Evolutionary conservation across 1,284 basidiomycete species (phyloP).

Genomic region (Malassezia cuniculi): DNA sequence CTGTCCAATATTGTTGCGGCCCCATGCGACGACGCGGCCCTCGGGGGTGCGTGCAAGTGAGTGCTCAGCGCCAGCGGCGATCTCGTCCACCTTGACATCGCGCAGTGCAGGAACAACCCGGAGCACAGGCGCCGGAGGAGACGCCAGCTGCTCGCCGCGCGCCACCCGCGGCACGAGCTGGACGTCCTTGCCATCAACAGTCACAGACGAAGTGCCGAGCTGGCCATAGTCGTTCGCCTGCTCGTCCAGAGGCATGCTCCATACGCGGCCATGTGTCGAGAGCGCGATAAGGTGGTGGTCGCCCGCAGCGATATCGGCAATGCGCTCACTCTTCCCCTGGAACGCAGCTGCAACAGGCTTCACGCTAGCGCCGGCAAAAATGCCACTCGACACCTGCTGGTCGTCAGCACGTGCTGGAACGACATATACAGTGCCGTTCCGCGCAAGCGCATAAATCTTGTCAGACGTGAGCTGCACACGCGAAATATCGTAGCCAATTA

Average conservation of each 20-base stretch:
- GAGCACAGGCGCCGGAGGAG: constrained; percentile 52
- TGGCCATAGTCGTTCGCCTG: constrained; percentile 74
- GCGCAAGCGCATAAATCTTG: constrained; percentile 36
- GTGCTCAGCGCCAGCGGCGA: constrained; percentile 61
- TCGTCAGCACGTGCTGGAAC: constrained; percentile 23
- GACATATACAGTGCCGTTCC: constrained; percentile 37
- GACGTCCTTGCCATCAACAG: constrained; percentile 45
- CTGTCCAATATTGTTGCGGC: constrained; percentile 52
- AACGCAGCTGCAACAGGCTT: constrained; percentile 28
- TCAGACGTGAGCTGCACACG: constrained; percentile 31
- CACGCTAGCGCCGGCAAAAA: constrained; percentile 17
- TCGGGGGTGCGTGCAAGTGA: constrained; percentile 54
- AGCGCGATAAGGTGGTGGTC: constrained; percentile 70
- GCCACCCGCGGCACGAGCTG: constrained; percentile 36
- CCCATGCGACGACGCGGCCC: constrained; percentile 59
- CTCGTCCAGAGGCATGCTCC: constrained; percentile 63
- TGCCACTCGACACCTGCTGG: constrained; percentile 18
- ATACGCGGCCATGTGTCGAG: constrained; percentile 67
- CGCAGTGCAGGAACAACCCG: constrained; percentile 68
- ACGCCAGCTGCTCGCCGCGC: constrained; percentile 14
- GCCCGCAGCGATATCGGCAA: constrained; percentile 48
- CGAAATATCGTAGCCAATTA: constrained; percentile 37
- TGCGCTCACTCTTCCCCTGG: constrained; percentile 20
- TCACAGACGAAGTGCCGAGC: constrained; percentile 51
- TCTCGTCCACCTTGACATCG: constrained; percentile 56